Percentiles rank a stretch among this genome's conserved stretches.
Evolutionary conservation across 2,329 filamentous ascomycete species (phyloP).

Genomic region (Zarea fungicola): DNA sequence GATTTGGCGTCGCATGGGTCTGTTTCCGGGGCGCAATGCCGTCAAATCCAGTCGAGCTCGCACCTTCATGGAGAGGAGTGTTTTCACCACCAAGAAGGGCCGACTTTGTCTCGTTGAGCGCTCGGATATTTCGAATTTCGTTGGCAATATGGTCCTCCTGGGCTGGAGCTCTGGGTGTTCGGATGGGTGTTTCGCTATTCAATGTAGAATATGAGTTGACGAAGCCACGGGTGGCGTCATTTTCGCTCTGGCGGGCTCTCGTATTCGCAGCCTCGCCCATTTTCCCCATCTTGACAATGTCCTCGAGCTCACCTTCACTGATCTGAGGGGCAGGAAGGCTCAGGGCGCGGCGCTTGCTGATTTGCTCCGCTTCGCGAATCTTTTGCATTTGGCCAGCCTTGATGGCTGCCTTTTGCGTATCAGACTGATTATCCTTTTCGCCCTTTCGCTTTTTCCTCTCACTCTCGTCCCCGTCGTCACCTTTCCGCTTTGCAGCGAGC

Average conservation of each 20-base stretch:
- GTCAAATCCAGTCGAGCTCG: slow-evolving; percentile 80
- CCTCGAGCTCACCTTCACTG: slow-evolving; percentile 85
- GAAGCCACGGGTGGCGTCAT: slow-evolving; percentile 76
- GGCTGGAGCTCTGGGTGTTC: slow-evolving; percentile 83
- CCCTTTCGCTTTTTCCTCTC: slow-evolving; percentile 85
- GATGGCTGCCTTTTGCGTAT: slow-evolving; percentile 77
- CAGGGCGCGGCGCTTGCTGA: slow-evolving; percentile 83
- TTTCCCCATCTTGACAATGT: slow-evolving; percentile 98
- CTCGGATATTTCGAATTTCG: slow-evolving; percentile 89
- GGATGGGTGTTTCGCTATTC: slow-evolving; percentile 77
- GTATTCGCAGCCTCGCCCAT: slow-evolving; percentile 79
- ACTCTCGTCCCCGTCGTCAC: slow-evolving; percentile 77
- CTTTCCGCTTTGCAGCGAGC: slow-evolving; percentile 86
- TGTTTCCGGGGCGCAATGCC: slow-evolving; percentile 77
- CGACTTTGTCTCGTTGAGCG: slow-evolving; percentile 89
- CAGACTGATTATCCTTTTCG: slow-evolving; percentile 74
- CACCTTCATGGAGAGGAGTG: slow-evolving; percentile 76
- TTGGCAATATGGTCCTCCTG: slow-evolving; percentile 96
- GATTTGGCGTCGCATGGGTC: slow-evolving; percentile 85
- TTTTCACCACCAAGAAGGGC: slow-evolving; percentile 92
- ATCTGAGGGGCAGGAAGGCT: slow-evolving; percentile 86
- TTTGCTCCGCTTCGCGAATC: slow-evolving; percentile 92
- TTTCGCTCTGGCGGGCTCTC: slow-evolving; percentile 72
- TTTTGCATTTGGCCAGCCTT: slow-evolving; percentile 94
- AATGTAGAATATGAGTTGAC: slow-evolving; percentile 82